Evolutionary conservation across 2,329 filamentous ascomycete species (phyloP), one percentile per base, ranked within the genome.

Genomic region (Colletotrichum abscissum): DNA sequence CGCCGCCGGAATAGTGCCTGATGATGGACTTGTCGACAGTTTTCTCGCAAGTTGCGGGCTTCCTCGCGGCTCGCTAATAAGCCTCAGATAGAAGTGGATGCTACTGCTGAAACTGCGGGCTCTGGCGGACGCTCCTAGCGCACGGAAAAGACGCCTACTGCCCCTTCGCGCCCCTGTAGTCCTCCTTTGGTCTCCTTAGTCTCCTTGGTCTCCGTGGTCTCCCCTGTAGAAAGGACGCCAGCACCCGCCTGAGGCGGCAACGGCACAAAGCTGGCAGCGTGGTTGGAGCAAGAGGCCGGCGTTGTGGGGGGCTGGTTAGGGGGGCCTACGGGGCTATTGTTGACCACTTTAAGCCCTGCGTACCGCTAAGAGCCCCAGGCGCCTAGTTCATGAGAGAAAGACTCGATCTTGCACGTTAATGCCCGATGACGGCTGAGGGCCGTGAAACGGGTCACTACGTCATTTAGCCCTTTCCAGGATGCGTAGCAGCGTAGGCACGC

Each of bases 371-470:
- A 64, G 71, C 60, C 62, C 67, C 35, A 38, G 68, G 38, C 57
- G 57, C 28, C 54, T 63, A 42, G 46, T 30, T 46, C 35, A 52
- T 57, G 59, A 52, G 28, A 38, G 52, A 70, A 74, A 74, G 72
- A 62, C 52, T 72, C 72, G 72, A 74, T 74, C 72, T 12, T 8
- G 16, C 72, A 74, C 28, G 38, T 74, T 63, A 71, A 59, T 63
- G 46, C 63, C 57, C 68, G 72, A 74, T 74, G 72, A 72, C 33
- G 57, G 63, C 35, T 30, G 55, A 63, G n/a, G 71, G 56, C 58
- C 72, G 62, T 74, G 68, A 74, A 72, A 72, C 68, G 68, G 72
- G 62, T 38, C 72, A 19, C 57, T 71, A 72, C 68, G 72, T 74
- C 72, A 74, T 71, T 63, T 26, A 63, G 56, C 71, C 71, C 60